phyloP scores from a whole-genome alignment of 2,329 filamentous ascomycete species.

The Ambrosiella beaveri region DNA sequence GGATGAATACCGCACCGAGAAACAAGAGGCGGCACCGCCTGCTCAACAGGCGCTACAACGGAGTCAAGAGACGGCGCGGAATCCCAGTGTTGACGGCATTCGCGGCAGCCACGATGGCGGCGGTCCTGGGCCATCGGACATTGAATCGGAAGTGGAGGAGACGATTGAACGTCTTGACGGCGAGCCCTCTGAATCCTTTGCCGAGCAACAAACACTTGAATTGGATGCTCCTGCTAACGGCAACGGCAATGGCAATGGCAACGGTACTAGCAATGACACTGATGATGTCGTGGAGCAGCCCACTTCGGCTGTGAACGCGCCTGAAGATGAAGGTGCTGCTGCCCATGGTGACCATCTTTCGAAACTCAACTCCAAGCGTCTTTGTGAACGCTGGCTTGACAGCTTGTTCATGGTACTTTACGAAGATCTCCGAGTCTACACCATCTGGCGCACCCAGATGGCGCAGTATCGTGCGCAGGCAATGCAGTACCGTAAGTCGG shows the following conservation, averaged over 20 bases:
- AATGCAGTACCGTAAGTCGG: conserved; percentile 88
- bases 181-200: not conserved
- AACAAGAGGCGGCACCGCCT: conserved; percentile 34
- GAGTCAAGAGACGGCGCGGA: conserved; percentile 27
- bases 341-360: conserved; percentile 59
- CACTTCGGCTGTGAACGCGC: not conserved
- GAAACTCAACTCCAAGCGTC: conserved; percentile 87
- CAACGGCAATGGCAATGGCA: not conserved
- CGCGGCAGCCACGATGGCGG: conserved; percentile 37
- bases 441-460: conserved; percentile 98
- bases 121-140: conserved; percentile 54
- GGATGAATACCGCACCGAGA: conserved; percentile 88
- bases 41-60: no score
- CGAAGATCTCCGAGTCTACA: conserved; percentile 94
- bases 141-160: conserved; percentile 26
- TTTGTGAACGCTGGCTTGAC: conserved; percentile 95
- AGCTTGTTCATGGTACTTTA: conserved; percentile 99
- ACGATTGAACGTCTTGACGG: conserved; percentile 11
- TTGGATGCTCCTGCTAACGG: conserved; percentile 4
- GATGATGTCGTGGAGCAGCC: not conserved
- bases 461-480: conserved; percentile 86
- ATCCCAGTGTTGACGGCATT: conserved; percentile 63
- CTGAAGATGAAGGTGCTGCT: conserved; percentile 16
- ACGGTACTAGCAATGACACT: not conserved
- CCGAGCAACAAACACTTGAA: conserved; percentile 6